Conservation (phyloP, 148 eudicot genomes). For the Tetragonia tetragonoides region DNA sequence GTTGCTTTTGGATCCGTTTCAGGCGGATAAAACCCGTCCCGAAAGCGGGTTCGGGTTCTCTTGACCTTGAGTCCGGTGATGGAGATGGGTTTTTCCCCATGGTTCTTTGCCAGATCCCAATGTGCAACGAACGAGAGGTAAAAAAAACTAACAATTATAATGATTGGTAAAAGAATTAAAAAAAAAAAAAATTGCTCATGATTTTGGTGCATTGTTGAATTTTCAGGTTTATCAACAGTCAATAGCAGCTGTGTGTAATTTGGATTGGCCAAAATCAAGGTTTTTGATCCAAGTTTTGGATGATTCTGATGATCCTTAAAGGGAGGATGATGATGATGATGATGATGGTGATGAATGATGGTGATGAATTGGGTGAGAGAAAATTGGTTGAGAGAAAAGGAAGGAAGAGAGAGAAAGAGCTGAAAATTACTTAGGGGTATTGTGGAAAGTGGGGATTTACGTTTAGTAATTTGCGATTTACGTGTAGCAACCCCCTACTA, state of each 20-base stretch:
- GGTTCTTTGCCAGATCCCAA: constrained; percentile 99
- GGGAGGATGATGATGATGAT: too few relatives aligned
- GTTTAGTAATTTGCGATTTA: too few relatives aligned
- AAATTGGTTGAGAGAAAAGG: too few relatives aligned
- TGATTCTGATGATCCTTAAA: constrained; percentile 74
- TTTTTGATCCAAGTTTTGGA: constrained; percentile 78
- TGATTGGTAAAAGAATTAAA: too few relatives aligned
- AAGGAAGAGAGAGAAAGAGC: too few relatives aligned
- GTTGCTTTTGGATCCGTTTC: constrained; percentile 76
- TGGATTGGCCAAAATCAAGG: constrained; percentile 91
- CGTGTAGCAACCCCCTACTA: too few relatives aligned
- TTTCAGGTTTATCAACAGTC: constrained; percentile 94
- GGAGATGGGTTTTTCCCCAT: constrained; percentile 69
- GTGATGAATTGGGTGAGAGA: too few relatives aligned
- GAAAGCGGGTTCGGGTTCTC: background rate
- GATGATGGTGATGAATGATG: too few relatives aligned
- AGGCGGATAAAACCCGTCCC: constrained; percentile 68
- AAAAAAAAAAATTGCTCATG: background rate
- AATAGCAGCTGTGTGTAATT: constrained; percentile 81
- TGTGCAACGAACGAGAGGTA: constrained; percentile 98
- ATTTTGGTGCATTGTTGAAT: background rate
- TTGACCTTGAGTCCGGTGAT: constrained; percentile 74
- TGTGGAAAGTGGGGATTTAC: too few relatives aligned
- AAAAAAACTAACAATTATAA: background rate
- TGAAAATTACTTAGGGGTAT: too few relatives aligned